Evolutionary conservation across 371 early-diverging fungal genomes (phyloP).

Genomic region (Apophysomyces ossiformis): DNA sequence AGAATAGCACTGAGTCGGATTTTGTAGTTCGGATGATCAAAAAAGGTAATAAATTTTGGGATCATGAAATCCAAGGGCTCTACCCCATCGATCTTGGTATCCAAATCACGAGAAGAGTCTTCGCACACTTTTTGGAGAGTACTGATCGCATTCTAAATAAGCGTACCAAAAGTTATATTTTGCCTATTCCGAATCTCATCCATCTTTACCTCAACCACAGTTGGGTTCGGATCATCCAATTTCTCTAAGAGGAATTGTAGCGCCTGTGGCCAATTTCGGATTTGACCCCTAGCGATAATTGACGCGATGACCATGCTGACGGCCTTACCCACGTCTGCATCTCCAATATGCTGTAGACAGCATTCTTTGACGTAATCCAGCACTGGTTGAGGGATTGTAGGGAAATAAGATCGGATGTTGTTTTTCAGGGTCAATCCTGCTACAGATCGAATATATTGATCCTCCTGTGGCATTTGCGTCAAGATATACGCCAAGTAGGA

Average conservation of each 20-base stretch:
- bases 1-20: constrained; percentile 75
- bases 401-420: constrained; percentile 62
- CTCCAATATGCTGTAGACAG: constrained; percentile 65
- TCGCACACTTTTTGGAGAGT: constrained; percentile 87
- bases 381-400: constrained; percentile 52
- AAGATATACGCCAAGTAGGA: constrained; percentile 82
- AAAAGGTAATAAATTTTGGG: constrained; percentile 71
- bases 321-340: constrained; percentile 55
- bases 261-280: constrained; percentile 74
- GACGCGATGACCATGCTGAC: constrained; percentile 79
- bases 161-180: background rate
- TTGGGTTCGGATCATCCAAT: constrained; percentile 58
- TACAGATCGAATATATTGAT: constrained; percentile 55
- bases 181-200: background rate
- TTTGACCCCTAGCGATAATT: constrained; percentile 63
- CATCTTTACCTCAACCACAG: constrained; percentile 65
- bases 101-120: constrained; percentile 74
- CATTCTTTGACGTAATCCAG: constrained; percentile 71
- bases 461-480: constrained; percentile 50
- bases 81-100: constrained; percentile 64
- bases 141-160: constrained; percentile 67
- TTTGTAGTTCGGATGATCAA: constrained; percentile 60
- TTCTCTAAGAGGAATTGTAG: constrained; percentile 58
- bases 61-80: constrained; percentile 72
- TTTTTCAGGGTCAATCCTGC: constrained; percentile 88